These are phyloP conservation scores for Neurospora sp. DNA, from an alignment of 495 filamentous ascomycete species.

Conservation along the genomic window DNA sequence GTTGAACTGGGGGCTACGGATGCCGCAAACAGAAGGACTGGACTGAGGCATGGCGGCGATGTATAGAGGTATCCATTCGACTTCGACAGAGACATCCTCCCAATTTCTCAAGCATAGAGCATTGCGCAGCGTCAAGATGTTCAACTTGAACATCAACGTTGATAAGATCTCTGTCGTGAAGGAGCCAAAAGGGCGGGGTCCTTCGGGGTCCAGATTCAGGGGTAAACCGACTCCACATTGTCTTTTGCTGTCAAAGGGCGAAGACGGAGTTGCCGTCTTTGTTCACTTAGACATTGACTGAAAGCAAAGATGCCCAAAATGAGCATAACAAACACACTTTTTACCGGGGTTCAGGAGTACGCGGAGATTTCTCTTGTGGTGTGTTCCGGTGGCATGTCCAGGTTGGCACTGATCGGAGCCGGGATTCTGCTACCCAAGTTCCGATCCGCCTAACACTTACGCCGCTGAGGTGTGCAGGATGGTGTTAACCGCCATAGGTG, in stretches of 20 bases:
- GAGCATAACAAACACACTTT: neutral
- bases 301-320: neutral
- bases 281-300: neutral
- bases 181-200: neutral
- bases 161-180: neutral
- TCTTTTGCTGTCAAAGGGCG: neutral
- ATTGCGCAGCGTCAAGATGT: too few relatives aligned
- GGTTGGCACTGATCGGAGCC: neutral
- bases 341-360: neutral
- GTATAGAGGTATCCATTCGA: too few relatives aligned
- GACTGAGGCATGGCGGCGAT: too few relatives aligned
- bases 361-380: neutral
- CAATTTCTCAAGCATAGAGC: too few relatives aligned
- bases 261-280: neutral
- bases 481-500: neutral
- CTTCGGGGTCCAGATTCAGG: neutral
- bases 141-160: neutral
- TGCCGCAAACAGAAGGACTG: neutral
- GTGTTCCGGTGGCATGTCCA: neutral
- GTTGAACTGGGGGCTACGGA: neutral
- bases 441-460: neutral
- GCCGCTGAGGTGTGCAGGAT: too few relatives aligned
- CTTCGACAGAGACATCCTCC: too few relatives aligned
- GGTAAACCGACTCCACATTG: neutral
- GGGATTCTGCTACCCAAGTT: neutral